These are phyloP conservation scores for Pachyrhizus erosus DNA, from an alignment of 306 rosid species.

Conservation along the genomic window DNA sequence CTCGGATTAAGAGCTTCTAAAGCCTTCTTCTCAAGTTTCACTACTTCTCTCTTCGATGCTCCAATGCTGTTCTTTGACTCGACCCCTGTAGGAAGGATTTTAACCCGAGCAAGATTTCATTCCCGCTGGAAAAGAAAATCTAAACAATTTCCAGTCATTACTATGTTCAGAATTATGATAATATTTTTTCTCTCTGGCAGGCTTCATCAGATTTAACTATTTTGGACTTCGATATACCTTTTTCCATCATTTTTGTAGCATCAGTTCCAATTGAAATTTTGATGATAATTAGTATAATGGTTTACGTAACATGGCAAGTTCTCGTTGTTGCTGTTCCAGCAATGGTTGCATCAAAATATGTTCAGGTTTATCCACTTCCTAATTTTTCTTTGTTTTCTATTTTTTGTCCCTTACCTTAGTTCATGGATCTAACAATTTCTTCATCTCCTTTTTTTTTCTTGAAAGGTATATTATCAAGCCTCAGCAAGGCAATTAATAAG, in stretches of 20 bases:
- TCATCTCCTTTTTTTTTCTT: not conserved
- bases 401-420: not conserved
- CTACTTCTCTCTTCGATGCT: slow-evolving; percentile 69
- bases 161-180: not conserved
- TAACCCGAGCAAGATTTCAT: slow-evolving; percentile 65
- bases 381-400: not conserved
- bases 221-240: slow-evolving; percentile 81
- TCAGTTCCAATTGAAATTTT: slow-evolving; percentile 45
- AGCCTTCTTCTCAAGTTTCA: slow-evolving; percentile 71
- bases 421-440: not conserved
- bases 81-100: slow-evolving; percentile 79
- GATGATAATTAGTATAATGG: slow-evolving; percentile 58
- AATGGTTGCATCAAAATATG: slow-evolving; percentile 54
- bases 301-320: slow-evolving; percentile 83
- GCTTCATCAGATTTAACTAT: slow-evolving; percentile 84
- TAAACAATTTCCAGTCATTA: not conserved
- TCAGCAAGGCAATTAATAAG: slow-evolving; percentile 77
- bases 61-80: slow-evolving; percentile 90
- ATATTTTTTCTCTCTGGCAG: slow-evolving; percentile 49
- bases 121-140: not conserved
- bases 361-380: slow-evolving; percentile 52
- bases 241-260: slow-evolving; percentile 48
- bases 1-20: slow-evolving; percentile 79
- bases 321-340: slow-evolving; percentile 70
- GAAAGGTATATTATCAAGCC: slow-evolving; percentile 78